Evolutionary conservation across 2,329 filamentous ascomycete genomes (phyloP).

Genomic region (Fusarium sp.): DNA sequence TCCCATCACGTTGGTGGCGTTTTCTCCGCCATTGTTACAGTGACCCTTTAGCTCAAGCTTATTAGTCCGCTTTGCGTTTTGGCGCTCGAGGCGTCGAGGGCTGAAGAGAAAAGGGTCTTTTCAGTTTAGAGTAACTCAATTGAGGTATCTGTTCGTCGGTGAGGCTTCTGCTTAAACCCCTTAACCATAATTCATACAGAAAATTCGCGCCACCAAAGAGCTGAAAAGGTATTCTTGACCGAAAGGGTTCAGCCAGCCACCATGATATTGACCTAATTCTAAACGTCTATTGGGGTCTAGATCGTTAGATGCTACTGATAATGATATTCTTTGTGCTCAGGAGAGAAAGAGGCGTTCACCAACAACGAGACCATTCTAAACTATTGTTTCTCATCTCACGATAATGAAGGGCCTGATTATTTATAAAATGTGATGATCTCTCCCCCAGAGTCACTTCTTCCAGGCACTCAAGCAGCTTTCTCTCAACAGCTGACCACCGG

Average conservation of each 20-base stretch:
- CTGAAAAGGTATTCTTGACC: no score
- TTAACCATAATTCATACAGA: background rate
- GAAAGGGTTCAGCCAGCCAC: background rate
- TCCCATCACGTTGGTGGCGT: no score
- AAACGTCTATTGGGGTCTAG: background rate
- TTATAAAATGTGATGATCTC: background rate
- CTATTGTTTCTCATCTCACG: no score
- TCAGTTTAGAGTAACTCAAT: no score
- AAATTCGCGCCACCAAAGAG: background rate
- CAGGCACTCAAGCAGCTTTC: background rate
- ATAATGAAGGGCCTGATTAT: background rate
- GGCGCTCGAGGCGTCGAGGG: background rate
- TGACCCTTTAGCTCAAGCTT: background rate
- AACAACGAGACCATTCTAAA: background rate
- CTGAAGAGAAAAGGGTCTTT: no score
- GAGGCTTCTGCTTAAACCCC: background rate
- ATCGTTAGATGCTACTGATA: background rate
- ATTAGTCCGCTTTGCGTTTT: background rate
- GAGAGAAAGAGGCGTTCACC: background rate
- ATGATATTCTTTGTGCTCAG: background rate
- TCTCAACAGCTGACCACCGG: background rate
- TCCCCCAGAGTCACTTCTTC: background rate
- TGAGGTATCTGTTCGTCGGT: background rate
- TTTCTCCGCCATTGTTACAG: background rate
- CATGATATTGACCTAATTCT: no score